Percentiles rank a stretch among this genome's conserved stretches.
Evolutionary conservation across 768 basidiomycete species (phyloP).

Genomic region (Tylopilus rubrobrunneus): DNA sequence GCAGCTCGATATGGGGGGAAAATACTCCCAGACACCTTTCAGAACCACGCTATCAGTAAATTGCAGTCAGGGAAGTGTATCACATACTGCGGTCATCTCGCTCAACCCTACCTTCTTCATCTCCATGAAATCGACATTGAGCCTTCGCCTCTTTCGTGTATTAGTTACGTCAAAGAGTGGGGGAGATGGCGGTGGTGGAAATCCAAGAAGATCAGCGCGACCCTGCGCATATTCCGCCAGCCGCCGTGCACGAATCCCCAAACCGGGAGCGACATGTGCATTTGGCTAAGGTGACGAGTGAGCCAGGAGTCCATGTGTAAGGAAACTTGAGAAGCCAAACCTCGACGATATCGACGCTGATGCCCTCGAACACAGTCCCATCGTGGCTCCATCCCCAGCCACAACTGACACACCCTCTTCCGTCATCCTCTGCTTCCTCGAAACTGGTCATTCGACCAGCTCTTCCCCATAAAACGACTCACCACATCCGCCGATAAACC

Average conservation of each 20-base stretch:
- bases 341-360: slow-evolving; percentile 59
- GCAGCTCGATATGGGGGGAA: slow-evolving; percentile 45
- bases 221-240: slow-evolving; percentile 64
- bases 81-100: slow-evolving; percentile 30
- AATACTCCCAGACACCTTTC: slow-evolving; percentile 46
- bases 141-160: slow-evolving; percentile 29
- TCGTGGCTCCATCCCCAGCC: slow-evolving; percentile 80
- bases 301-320: slow-evolving; percentile 1
- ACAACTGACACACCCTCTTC: slow-evolving; percentile 57
- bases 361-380: slow-evolving; percentile 70
- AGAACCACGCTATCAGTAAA: neutral
- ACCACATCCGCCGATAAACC: slow-evolving; percentile 44
- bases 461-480: slow-evolving; percentile 31
- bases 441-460: slow-evolving; percentile 26
- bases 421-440: slow-evolving; percentile 51
- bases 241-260: slow-evolving; percentile 57
- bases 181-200: slow-evolving; percentile 23
- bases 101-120: slow-evolving; percentile 19
- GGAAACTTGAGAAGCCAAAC: slow-evolving; percentile 40
- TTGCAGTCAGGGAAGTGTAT: neutral
- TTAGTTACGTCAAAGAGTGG: slow-evolving; percentile 34
- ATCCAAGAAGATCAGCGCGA: slow-evolving; percentile 42
- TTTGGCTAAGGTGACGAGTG: slow-evolving; percentile 37
- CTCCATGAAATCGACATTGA: slow-evolving; percentile 23
- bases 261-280: slow-evolving; percentile 47